Conservation (phyloP, 2,329 filamentous ascomycete species). For the Teratosphaeria zuluensis region DNA sequence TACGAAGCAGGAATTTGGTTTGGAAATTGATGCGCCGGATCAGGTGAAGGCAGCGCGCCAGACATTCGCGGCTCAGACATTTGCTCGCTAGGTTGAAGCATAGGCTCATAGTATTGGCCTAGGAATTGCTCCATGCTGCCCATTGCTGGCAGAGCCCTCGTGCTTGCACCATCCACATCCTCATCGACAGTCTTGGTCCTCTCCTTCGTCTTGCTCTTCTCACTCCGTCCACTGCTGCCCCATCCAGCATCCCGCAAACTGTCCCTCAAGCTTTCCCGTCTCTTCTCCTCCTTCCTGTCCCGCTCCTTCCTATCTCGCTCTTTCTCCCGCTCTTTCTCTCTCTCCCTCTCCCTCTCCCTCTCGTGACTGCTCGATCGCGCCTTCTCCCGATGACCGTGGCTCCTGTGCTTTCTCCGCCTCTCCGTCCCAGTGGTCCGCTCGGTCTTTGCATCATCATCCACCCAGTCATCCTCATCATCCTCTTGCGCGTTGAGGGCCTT, state of each 20-base stretch:
- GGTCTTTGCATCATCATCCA: slow-evolving; percentile 23
- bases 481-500: slow-evolving; percentile 13
- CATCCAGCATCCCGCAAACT: slow-evolving; percentile 20
- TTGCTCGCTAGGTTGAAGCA: slow-evolving; percentile 9
- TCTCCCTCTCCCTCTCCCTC: slow-evolving; percentile 18
- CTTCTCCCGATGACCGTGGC: slow-evolving; percentile 16
- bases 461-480: slow-evolving; percentile 22
- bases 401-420: slow-evolving; percentile 11
- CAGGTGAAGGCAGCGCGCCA: slow-evolving; percentile 20
- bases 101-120: slow-evolving; percentile 15
- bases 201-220: slow-evolving; percentile 9
- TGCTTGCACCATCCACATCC: slow-evolving; percentile 2
- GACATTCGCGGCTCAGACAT: slow-evolving; percentile 12
- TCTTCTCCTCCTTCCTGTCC: slow-evolving; percentile 2
- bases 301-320: slow-evolving; percentile 5
- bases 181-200: slow-evolving; percentile 4
- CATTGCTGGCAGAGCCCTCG: slow-evolving; percentile 18
- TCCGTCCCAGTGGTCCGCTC: slow-evolving; percentile 19
- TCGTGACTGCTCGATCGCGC: slow-evolving; percentile 5
- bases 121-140: slow-evolving; percentile 25
- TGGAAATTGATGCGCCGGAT: slow-evolving; percentile 43
- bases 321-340: slow-evolving; percentile 6
- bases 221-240: slow-evolving; percentile 13
- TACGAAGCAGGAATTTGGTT: slow-evolving; percentile 43
- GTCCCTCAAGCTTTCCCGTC: slow-evolving; percentile 12